phyloP scores from a whole-genome alignment of 805 yeast genomes.

The Yarrowia sp. region DNA sequence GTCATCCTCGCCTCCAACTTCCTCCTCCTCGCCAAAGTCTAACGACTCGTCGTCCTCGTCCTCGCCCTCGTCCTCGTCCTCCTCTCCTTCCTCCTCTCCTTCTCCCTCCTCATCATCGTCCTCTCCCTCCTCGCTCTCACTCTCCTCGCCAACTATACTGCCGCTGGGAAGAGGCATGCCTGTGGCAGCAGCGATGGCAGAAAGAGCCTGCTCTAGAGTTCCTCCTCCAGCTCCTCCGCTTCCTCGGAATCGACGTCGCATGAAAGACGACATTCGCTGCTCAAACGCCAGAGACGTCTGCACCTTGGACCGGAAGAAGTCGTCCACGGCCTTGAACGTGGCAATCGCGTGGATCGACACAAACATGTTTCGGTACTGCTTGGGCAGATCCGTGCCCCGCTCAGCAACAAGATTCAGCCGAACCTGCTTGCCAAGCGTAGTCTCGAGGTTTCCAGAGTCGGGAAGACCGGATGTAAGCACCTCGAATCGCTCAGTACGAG shows the following conservation, averaged over 20 bases:
- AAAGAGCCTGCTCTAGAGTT: conserved; percentile 28
- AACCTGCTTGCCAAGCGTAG: conserved; percentile 63
- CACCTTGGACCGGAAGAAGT: conserved; percentile 45
- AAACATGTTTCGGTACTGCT: conserved; percentile 32
- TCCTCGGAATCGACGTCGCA: background rate
- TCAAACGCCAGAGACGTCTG: conserved; percentile 28
- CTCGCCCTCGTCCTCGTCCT: conserved; percentile 22
- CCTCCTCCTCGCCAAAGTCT: conserved; percentile 7
- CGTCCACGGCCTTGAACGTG: conserved; percentile 47
- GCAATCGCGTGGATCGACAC: conserved; percentile 55
- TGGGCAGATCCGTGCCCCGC: conserved; percentile 9
- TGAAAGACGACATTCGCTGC: conserved; percentile 14
- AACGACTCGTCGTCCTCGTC: conserved; percentile 1
- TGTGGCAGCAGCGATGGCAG: conserved; percentile 30
- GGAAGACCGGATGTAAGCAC: conserved; percentile 50
- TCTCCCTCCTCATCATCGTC: conserved; percentile 29
- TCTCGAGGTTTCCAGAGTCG: conserved; percentile 30
- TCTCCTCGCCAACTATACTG: background rate
- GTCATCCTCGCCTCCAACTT: conserved; percentile 27
- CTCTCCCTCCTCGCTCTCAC: background rate
- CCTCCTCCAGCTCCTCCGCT: conserved; percentile 14
- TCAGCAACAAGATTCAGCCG: conserved; percentile 53
- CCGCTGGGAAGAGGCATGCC: conserved; percentile 23
- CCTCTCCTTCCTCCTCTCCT: conserved; percentile 29
- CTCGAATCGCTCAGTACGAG: conserved; percentile 71